Base-by-base conservation (phyloP, 345 rosid species). In the Citrus maxima region DNA sequence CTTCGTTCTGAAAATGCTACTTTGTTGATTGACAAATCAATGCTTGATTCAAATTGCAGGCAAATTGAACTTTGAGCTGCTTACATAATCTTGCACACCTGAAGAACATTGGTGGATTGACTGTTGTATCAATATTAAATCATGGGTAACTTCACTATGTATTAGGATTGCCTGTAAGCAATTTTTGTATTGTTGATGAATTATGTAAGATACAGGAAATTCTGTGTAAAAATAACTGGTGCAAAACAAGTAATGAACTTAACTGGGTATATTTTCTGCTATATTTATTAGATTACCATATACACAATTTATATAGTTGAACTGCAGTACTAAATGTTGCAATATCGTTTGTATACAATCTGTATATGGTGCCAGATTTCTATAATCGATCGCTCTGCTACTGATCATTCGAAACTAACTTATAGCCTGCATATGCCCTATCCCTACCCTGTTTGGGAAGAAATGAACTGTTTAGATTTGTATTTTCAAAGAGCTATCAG, bases 31-130 rank as follows among this genome's bases (percentile, higher is more conserved):
- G 62, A 65, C 16, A 73, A 21, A 34, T 38, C 51, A 16, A 46
- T 74, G 27, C 66, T 74, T 24, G 55, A 60, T 22, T 62, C 19
- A 67, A 4, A 32, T 54, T 76, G 71, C 78, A 76, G 72, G 78
- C 72, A 76, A 76, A 51, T 54, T 51, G 54, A 24, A 37, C 60
- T 9, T 32, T 66, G 21, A 51, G 27, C 71, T 8, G 34, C 51
- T 49, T 30, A 30, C 27, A 35, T 14, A 5, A 30, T 63, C 30
- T 6, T 46, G 30, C 9, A 2, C 70, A 0, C 60, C 61, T 10
- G 67, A 75, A 75, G 30, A 63, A 46, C 10, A 28, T 63, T 60
- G 18, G 28, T 38, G 10, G 68, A n/a, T 74, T 60, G 25, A 61
- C 37, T 9, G 63, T 6, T 72, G 66, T 60, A 38, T 61, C 24